Evolutionary conservation across 345 rosid species (phyloP), one percentile per base, ranked within the genome.

Genomic region (Lumnitzera racemosa): DNA sequence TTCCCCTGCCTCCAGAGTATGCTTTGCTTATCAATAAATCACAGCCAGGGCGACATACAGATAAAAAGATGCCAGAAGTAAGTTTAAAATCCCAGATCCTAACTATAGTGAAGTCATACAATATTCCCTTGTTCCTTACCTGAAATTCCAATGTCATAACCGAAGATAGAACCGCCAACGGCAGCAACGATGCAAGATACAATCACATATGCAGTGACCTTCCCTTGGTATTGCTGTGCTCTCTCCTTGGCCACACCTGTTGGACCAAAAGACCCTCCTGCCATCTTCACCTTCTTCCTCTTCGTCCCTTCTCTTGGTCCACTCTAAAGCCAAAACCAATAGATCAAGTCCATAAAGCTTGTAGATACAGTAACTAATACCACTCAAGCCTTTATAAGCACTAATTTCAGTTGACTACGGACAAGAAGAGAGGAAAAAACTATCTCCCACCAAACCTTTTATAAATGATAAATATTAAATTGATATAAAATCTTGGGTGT

Each of bases 141-240:
- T 76, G 98, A 89, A 67, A 92, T 73, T 66, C 97, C 97, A 66
- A 87, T 80, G 70, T 92, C 98, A 73, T 92, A 92, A 36, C 96
- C 96, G 47, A 92, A 92, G 63, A 92, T 72, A 20, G 94, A 75
- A 57, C 98, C 96, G 29, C 98, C 97, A 74, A 81, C 68, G 24
- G 96, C 96, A 24, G 96, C 96, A 64, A 81, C 71, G 57, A 85
- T 24, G 73, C 94, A 89, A 13, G 94, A 76, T 53, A 86, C 63
- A 31, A 87, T 47, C 61, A 92, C 98, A 74, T 76, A 82, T 16
- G 57, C 4, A 58, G 98, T 92, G 47, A 82, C 85, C 66, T 74
- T 87, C 49, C 98, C 96, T 74, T 81, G 77, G 55, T 92, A 92
- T 56, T 49, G 88, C 6, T 65, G 86, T 46, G 91, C 96, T 63